phyloP scores from a whole-genome alignment of 495 filamentous ascomycete species.

The Penicillium macrosclerotiorum region DNA sequence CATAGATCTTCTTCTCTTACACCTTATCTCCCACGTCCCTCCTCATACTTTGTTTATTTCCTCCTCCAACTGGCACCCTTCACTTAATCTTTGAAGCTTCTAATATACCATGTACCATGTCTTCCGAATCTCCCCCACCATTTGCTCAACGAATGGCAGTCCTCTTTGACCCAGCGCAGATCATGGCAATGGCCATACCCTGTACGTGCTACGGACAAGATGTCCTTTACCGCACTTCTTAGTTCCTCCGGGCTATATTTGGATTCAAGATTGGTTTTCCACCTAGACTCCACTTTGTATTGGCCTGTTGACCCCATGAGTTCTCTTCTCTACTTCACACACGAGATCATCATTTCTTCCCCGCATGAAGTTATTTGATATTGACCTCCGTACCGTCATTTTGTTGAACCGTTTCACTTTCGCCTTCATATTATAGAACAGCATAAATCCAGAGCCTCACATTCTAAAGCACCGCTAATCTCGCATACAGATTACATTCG shows the following conservation, averaged over 20 bases:
- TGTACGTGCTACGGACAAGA: slow-evolving; percentile 31
- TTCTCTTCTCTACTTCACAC: neutral
- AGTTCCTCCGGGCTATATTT: no score
- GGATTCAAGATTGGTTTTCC: no score
- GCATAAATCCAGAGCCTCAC: neutral
- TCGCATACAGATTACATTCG: slow-evolving; percentile 31
- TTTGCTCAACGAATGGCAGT: slow-evolving; percentile 17
- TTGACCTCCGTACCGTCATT: neutral
- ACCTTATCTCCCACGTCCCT: no score
- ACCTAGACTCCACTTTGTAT: no score
- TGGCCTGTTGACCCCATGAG: no score
- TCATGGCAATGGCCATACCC: slow-evolving; percentile 32
- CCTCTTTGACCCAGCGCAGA: slow-evolving; percentile 29
- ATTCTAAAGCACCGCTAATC: neutral
- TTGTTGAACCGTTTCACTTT: neutral
- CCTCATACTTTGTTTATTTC: no score
- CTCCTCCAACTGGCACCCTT: no score
- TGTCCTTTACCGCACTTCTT: no score
- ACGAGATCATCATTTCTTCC: neutral
- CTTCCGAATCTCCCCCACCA: slow-evolving; percentile 15
- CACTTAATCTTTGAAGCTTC: no score
- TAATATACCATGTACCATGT: no score
- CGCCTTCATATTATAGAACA: no score
- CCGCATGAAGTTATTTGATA: neutral
- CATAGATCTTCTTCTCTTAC: neutral